phyloP scores from a whole-genome alignment of 2,329 filamentous ascomycete genomes.

The Clarireedia monteithiana region DNA sequence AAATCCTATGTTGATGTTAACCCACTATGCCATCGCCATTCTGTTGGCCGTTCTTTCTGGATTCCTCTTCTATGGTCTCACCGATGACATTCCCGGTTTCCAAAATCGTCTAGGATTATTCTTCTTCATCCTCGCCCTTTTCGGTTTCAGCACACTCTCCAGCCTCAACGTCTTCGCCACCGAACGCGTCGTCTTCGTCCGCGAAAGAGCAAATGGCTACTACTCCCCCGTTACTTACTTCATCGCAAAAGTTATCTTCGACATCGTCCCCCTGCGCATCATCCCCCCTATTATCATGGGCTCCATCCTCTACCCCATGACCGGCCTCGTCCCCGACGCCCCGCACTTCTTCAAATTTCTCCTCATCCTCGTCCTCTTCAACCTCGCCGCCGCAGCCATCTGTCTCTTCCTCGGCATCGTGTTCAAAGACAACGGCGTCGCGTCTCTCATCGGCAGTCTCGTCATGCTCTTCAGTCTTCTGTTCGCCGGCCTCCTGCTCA shows the following conservation, averaged over 20 bases:
- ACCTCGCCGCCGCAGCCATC: conserved; percentile 85
- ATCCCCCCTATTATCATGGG: conserved; percentile 94
- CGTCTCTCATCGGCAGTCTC: conserved; percentile 86
- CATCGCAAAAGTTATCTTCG: conserved; percentile 92
- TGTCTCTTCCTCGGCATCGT: conserved; percentile 95
- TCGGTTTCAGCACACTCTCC: conserved; percentile 93
- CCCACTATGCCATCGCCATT: conserved; percentile 95
- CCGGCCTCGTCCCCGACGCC: conserved; percentile 75
- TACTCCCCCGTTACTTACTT: conserved; percentile 94
- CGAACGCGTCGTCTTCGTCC: conserved; percentile 82
- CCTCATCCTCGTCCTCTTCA: conserved; percentile 88
- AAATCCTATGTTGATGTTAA: conserved; percentile 97
- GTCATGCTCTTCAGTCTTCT: conserved; percentile 97
- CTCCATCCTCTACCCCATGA: conserved; percentile 96
- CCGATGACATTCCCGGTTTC: conserved; percentile 93
- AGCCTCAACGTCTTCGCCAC: conserved; percentile 89
- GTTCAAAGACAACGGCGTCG: conserved; percentile 84
- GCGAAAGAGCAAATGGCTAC: conserved; percentile 94
- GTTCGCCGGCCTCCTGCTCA: conserved; percentile 88
- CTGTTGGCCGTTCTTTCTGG: conserved; percentile 88
- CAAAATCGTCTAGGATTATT: conserved; percentile 95
- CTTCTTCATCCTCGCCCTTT: conserved; percentile 92
- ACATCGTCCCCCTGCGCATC: conserved; percentile 88
- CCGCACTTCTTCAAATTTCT: conserved; percentile 87
- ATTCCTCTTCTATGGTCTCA: conserved; percentile 92